phyloP scores from a whole-genome alignment of 805 yeast genomes.

The Zygosaccharomyces kombuchaensis region DNA sequence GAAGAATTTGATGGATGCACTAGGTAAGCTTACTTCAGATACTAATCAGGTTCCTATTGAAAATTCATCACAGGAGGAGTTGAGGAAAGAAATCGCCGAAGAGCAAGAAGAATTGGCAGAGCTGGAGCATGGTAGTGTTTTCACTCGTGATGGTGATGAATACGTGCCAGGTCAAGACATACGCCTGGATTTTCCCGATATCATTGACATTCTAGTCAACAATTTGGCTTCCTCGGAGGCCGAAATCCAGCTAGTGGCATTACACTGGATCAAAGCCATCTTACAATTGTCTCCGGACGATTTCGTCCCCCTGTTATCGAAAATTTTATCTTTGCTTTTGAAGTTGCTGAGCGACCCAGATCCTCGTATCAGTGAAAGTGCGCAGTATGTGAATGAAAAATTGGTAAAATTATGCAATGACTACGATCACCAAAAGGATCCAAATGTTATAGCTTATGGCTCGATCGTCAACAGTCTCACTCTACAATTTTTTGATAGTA shows the following conservation, averaged over 20 bases:
- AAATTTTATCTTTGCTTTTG: constrained; percentile 64
- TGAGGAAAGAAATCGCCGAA: constrained; percentile 5
- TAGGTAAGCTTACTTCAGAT: constrained; percentile 20
- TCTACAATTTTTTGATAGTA: constrained; percentile 65
- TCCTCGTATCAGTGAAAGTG: constrained; percentile 47
- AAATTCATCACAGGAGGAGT: constrained; percentile 9
- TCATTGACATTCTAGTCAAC: constrained; percentile 76
- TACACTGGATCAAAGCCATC: constrained; percentile 77
- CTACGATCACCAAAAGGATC: constrained; percentile 24
- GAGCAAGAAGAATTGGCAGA: constrained; percentile 6
- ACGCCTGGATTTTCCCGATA: constrained; percentile 69
- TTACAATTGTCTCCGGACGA: constrained; percentile 68
- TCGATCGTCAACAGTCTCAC: constrained; percentile 69
- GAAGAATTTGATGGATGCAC: constrained; percentile 29
- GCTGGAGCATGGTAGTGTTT: constrained; percentile 15
- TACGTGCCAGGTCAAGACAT: constrained; percentile 79
- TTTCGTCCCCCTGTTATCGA: constrained; percentile 68
- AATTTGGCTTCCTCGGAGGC: constrained; percentile 70
- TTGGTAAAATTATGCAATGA: constrained; percentile 45
- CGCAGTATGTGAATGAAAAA: constrained; percentile 52
- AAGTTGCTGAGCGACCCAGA: constrained; percentile 55
- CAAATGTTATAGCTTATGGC: constrained; percentile 35
- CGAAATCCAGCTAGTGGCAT: constrained; percentile 72
- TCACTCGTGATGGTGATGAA: constrained; percentile 44
- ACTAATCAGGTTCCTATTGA: constrained; percentile 8